Base-by-base conservation (phyloP, 805 yeast genomes). In the Wickerhamiella australiensis region DNA sequence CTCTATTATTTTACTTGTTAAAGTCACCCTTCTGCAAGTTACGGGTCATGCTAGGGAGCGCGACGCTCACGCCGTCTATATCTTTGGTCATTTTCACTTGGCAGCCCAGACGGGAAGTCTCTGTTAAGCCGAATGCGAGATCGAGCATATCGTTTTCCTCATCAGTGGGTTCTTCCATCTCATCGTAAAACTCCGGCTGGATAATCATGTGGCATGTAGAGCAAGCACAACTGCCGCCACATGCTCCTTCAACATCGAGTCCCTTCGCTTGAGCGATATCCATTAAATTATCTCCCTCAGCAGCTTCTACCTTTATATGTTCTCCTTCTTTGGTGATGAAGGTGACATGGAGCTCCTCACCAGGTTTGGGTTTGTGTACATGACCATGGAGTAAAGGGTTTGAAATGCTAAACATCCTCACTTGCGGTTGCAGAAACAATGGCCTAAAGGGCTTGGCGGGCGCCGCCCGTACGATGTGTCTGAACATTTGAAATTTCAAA, bases 201-300 rank as follows among this genome's bases (percentile, higher is more conserved):
- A 92, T 87, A 46, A 92, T 90, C 49, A 92, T 81, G 67, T 92
- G 98, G 63, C 98, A 92, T 0, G 98, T 92, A 4, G 96, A 87
- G 65, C 98, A 92, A 1, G 98, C 98, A 72, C 98, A 92, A 3
- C 96, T 86, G 3, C 97, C 98, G 20, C 98, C 98, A 67, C 98
- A 92, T 0, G 98, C 98, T 42, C 85, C 73, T 65, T 92, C 98
- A 92, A 92, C 88, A 57, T 92, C 98, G 51, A 92, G 66, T 59
- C 88, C 82, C 62, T 88, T 68, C 2, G 92, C 94, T 68, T 92
- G 97, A 5, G 97, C 98, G 50, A 92, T 86, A 63, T 92, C 98
- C 63, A 92, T 69, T 23, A 92, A 62, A 33, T 87, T 79, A 62
- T 92, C 98, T 12, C 97, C 97, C 57, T 82, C 95, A 2, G 90